phyloP scores from a whole-genome alignment of 345 rosid species.

The Fremontodendron californicum region DNA sequence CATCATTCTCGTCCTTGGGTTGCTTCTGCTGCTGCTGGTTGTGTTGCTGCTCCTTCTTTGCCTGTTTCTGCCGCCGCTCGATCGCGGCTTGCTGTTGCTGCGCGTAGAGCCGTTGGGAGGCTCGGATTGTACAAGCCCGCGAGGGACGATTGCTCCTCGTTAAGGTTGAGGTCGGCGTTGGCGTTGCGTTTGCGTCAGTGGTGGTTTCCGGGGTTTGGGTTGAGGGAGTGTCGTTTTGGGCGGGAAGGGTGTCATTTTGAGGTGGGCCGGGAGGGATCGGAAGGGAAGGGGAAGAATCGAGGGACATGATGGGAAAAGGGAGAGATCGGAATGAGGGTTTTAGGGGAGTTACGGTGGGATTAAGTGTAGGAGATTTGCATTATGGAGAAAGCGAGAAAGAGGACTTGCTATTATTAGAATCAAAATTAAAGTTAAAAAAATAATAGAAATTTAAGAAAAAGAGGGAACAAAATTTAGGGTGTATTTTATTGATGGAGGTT shows the following conservation, averaged over 20 bases:
- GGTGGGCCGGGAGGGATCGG: slow-evolving; percentile 48
- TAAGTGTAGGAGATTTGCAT: slow-evolving; percentile 35
- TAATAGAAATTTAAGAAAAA: neutral
- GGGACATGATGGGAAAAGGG: slow-evolving; percentile 34
- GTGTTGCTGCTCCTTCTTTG: slow-evolving; percentile 49
- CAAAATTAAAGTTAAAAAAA: neutral
- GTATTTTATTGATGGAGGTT: neutral
- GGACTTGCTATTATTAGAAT: neutral
- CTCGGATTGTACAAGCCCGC: slow-evolving; percentile 89
- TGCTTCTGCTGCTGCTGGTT: slow-evolving; percentile 1
- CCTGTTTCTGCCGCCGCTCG: slow-evolving; percentile 58
- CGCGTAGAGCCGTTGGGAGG: slow-evolving; percentile 74
- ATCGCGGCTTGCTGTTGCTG: slow-evolving; percentile 44
- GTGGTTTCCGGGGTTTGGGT: slow-evolving; percentile 12
- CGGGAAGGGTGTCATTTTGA: slow-evolving; percentile 21
- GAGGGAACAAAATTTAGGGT: neutral
- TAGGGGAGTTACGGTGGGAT: slow-evolving; percentile 31
- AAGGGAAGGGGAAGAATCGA: slow-evolving; percentile 46
- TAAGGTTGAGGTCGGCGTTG: slow-evolving; percentile 17
- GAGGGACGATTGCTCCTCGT: slow-evolving; percentile 81
- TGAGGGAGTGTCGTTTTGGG: slow-evolving; percentile 16
- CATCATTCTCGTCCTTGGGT: slow-evolving; percentile 26
- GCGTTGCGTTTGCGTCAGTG: neutral
- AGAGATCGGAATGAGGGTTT: slow-evolving; percentile 43
- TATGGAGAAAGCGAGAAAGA: neutral